A percentile compares a stretch with the other conserved stretches of the same genome.
These are phyloP conservation scores for Boletus subparvulus DNA, from an alignment of 768 basidiomycete genomes.

Conservation along the genomic window DNA sequence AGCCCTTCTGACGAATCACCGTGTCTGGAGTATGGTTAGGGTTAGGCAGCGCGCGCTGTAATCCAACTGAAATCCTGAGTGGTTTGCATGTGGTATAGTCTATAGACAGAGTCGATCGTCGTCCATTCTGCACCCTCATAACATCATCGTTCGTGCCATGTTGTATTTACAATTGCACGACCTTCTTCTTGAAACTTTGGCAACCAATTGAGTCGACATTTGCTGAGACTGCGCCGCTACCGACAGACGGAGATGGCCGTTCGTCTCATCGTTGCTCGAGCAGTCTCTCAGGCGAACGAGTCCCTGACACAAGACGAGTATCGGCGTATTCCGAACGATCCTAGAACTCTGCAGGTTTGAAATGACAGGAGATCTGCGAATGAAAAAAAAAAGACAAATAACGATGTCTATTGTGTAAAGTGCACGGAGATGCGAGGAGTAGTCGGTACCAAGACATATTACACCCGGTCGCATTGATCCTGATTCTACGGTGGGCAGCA, in stretches of 20 bases:
- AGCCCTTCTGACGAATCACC: too few species aligned
- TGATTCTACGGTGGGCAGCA: constrained; percentile 12
- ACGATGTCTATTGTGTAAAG: constrained; percentile 11
- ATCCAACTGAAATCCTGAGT: too few species aligned
- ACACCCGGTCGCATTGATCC: constrained; percentile 16
- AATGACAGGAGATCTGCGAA: constrained; percentile 10
- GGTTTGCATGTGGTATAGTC: too few species aligned
- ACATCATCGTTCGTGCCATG: not conserved
- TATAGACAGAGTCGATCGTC: not conserved
- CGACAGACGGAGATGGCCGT: constrained; percentile 9
- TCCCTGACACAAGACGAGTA: not conserved
- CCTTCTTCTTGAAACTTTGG: constrained; percentile 3
- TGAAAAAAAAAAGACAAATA: not conserved
- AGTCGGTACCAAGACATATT: constrained; percentile 1
- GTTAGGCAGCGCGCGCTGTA: too few species aligned
- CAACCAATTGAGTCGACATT: constrained; percentile 1
- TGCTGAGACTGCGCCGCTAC: not conserved
- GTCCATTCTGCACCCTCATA: not conserved
- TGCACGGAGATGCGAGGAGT: constrained; percentile 14
- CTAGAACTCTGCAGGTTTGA: not conserved
- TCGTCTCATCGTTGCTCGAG: not conserved
- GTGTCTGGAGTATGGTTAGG: too few species aligned
- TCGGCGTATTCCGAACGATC: constrained; percentile 3
- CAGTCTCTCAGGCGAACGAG: not conserved
- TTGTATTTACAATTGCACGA: not conserved